Evolutionary conservation across 1,284 basidiomycete species (phyloP).

Genomic region (Heterobasidion annosum): DNA sequence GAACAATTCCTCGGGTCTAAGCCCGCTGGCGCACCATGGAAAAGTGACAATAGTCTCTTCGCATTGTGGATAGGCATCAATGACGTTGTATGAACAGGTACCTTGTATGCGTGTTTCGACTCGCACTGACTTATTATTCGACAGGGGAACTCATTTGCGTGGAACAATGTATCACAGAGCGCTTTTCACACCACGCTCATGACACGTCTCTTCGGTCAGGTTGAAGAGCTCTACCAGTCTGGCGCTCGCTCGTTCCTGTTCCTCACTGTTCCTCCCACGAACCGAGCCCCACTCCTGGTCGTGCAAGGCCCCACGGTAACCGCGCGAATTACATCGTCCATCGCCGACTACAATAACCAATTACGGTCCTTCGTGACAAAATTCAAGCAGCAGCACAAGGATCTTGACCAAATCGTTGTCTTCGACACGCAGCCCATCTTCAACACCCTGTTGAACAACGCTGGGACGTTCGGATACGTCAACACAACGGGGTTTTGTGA

Average conservation of each 20-base stretch:
- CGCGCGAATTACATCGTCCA: constrained; percentile 27
- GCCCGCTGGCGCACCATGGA: constrained; percentile 43
- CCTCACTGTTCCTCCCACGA: constrained; percentile 56
- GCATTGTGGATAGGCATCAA: constrained; percentile 63
- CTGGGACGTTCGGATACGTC: constrained; percentile 42
- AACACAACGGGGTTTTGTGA: constrained; percentile 51
- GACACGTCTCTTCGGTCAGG: constrained; percentile 48
- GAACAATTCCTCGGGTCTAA: constrained; percentile 39
- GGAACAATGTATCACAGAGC: constrained; percentile 47
- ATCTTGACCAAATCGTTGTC: constrained; percentile 33
- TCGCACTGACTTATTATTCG: background rate
- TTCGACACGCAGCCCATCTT: constrained; percentile 53
- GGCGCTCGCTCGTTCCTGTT: constrained; percentile 59
- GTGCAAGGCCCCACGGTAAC: constrained; percentile 35
- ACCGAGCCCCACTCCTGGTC: constrained; percentile 47
- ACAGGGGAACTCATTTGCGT: constrained; percentile 35
- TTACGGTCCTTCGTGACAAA: constrained; percentile 26
- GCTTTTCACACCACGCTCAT: constrained; percentile 44
- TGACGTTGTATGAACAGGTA: constrained; percentile 36
- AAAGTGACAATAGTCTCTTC: constrained; percentile 46
- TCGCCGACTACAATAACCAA: constrained; percentile 44
- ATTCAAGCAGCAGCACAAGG: constrained; percentile 33
- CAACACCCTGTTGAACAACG: constrained; percentile 45
- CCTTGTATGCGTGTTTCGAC: background rate
- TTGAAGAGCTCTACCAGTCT: constrained; percentile 40